Percentiles rank a stretch among this genome's conserved stretches.
Evolutionary conservation across 495 filamentous ascomycete species (phyloP).

Genomic region (Bombardia bombarda): DNA sequence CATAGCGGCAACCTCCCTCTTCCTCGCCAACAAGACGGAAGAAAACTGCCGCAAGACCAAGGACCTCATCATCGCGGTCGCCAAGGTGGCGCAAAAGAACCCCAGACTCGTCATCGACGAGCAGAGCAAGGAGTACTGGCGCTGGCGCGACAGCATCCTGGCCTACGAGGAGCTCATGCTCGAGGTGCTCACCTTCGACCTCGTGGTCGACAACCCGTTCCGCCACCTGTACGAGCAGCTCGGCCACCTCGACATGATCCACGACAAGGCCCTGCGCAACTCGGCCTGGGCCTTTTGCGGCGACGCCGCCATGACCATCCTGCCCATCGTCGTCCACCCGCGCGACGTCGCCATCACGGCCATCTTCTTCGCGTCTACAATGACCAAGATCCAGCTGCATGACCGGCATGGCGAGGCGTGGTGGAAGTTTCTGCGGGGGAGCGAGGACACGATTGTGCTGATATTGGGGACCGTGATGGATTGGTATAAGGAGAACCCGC

Average conservation of each 20-base stretch:
- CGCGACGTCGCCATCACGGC: constrained; percentile 76
- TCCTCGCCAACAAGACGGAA: constrained; percentile 93
- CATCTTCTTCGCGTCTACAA: constrained; percentile 73
- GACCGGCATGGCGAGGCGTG: constrained; percentile 75
- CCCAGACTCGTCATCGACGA: constrained; percentile 80
- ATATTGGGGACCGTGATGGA: constrained; percentile 66
- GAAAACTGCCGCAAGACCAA: constrained; percentile 92
- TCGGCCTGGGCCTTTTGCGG: constrained; percentile 89
- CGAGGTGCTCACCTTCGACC: constrained; percentile 88
- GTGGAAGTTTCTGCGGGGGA: constrained; percentile 69
- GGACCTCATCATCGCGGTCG: constrained; percentile 85
- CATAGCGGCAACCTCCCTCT: constrained; percentile 81
- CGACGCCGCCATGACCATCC: constrained; percentile 72
- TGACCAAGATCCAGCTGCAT: constrained; percentile 59
- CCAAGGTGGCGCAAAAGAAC: constrained; percentile 91
- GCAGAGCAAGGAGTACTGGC: constrained; percentile 94
- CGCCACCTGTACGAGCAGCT: constrained; percentile 71
- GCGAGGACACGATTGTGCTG: constrained; percentile 50
- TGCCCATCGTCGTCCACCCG: constrained; percentile 75
- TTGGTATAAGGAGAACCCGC: constrained; percentile 64
- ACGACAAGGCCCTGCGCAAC: constrained; percentile 70
- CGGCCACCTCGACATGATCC: constrained; percentile 55
- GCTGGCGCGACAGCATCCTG: constrained; percentile 88
- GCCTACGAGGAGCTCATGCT: constrained; percentile 85
- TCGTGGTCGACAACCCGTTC: constrained; percentile 81